A percentile compares a stretch with the other conserved stretches of the same genome.
These are phyloP conservation scores for Aspergillus tamarii DNA, from an alignment of 2,329 filamentous ascomycete genomes.

Conservation along the genomic window DNA sequence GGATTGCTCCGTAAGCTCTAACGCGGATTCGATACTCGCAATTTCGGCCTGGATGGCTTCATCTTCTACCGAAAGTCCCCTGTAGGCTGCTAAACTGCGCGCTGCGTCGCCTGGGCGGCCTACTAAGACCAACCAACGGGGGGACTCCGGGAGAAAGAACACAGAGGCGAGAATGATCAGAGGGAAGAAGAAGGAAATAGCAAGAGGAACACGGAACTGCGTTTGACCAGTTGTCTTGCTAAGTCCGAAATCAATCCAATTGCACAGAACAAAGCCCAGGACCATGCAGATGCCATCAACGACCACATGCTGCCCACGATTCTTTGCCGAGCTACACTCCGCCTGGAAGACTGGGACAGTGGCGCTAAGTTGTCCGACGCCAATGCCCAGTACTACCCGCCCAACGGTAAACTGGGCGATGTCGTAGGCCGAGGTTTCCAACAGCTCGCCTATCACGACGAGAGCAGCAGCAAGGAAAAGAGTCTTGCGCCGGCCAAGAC, in stretches of 20 bases:
- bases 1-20: slow-evolving; percentile 17
- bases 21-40: slow-evolving; percentile 19
- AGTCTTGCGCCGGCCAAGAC: slow-evolving; percentile 51
- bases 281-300: slow-evolving; percentile 51
- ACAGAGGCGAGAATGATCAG: slow-evolving; percentile 52
- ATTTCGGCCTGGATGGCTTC: slow-evolving; percentile 21
- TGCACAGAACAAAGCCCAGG: slow-evolving; percentile 28
- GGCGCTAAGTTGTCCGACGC: slow-evolving; percentile 51
- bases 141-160: slow-evolving; percentile 56
- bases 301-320: slow-evolving; percentile 53
- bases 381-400: slow-evolving; percentile 53
- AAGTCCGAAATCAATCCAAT: slow-evolving; percentile 55
- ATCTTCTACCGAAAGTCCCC: slow-evolving; percentile 14
- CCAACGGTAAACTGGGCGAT: slow-evolving; percentile 52
- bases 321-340: slow-evolving; percentile 52
- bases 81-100: slow-evolving; percentile 19
- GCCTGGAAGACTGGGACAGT: slow-evolving; percentile 55
- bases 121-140: slow-evolving; percentile 27
- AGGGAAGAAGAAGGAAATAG: slow-evolving; percentile 58
- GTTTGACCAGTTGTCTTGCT: slow-evolving; percentile 47
- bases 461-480: slow-evolving; percentile 49
- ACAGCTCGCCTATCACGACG: slow-evolving; percentile 27
- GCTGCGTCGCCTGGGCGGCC: slow-evolving; percentile 22
- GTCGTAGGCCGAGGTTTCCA: slow-evolving; percentile 50
- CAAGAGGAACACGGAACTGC: slow-evolving; percentile 58